Percentiles rank a stretch among this genome's conserved stretches.
Conservation (phyloP, 2,329 filamentous ascomycete genomes). For the Diplodia corticola region DNA sequence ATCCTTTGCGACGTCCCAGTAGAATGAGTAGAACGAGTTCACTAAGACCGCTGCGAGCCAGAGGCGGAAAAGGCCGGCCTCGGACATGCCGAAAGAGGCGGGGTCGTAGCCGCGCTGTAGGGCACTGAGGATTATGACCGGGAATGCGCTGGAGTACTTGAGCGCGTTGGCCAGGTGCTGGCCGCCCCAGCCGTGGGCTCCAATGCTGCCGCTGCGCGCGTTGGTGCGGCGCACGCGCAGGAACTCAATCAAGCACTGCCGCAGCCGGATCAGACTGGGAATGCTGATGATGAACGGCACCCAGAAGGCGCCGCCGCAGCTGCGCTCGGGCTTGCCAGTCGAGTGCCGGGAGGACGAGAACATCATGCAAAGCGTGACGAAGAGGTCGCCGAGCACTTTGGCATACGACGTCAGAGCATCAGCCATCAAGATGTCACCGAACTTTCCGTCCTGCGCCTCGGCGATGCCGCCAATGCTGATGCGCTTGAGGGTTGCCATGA, state of each 20-base stretch:
- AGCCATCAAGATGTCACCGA: constrained; percentile 88
- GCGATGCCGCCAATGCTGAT: constrained; percentile 84
- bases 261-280: constrained; percentile 81
- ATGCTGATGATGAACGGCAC: constrained; percentile 83
- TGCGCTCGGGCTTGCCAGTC: constrained; percentile 77
- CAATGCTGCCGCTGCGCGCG: constrained; percentile 39
- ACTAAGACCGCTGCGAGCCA: constrained; percentile 70
- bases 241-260: constrained; percentile 92
- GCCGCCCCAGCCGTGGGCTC: constrained; percentile 67
- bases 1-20: constrained; percentile 95
- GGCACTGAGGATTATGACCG: constrained; percentile 79
- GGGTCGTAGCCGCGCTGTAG: constrained; percentile 66
- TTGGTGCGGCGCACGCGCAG: constrained; percentile 64
- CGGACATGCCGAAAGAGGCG: constrained; percentile 53
- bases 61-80: constrained; percentile 56
- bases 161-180: constrained; percentile 90
- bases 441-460: constrained; percentile 83
- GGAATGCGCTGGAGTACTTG: constrained; percentile 94
- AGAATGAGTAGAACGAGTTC: constrained; percentile 95
- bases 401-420: constrained; percentile 95
- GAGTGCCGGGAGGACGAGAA: constrained; percentile 69
- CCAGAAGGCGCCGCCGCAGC: constrained; percentile 74
- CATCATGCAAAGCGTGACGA: constrained; percentile 86
- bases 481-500: constrained; percentile 73
- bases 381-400: constrained; percentile 87